Evolutionary conservation across 768 basidiomycete genomes (phyloP).

Genomic region (Rubroboletus satanas): DNA sequence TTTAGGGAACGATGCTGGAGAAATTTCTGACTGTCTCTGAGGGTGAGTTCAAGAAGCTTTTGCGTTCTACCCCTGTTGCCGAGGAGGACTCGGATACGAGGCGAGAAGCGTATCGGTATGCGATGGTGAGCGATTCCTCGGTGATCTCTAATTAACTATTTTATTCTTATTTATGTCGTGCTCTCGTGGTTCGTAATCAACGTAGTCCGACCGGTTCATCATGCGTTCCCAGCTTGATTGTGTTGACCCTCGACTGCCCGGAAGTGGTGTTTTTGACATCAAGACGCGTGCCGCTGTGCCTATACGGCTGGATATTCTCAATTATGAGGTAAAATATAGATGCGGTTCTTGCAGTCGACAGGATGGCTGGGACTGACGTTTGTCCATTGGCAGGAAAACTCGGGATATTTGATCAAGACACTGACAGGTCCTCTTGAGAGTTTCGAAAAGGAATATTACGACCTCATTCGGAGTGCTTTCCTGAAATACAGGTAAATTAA

Average conservation of each 20-base stretch:
- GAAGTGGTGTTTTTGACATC: slow-evolving; percentile 91
- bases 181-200: neutral
- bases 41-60: slow-evolving; percentile 56
- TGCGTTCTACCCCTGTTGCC: slow-evolving; percentile 35
- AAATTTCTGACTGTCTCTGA: slow-evolving; percentile 73
- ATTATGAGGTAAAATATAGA: slow-evolving; percentile 54
- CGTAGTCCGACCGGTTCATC: slow-evolving; percentile 51
- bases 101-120: slow-evolving; percentile 81
- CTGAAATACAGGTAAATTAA: slow-evolving; percentile 79
- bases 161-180: neutral
- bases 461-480: slow-evolving; percentile 90
- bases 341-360: neutral
- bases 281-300: slow-evolving; percentile 89
- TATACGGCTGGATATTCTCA: slow-evolving; percentile 80
- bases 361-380: neutral
- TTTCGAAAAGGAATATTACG: slow-evolving; percentile 93
- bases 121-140: slow-evolving; percentile 51
- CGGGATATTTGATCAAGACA: slow-evolving; percentile 69
- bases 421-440: slow-evolving; percentile 65
- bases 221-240: slow-evolving; percentile 98
- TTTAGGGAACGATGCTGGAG: slow-evolving; percentile 83
- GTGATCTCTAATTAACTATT: neutral
- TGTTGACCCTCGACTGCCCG: slow-evolving; percentile 73
- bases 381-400: slow-evolving; percentile 54
- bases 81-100: slow-evolving; percentile 33